These are phyloP conservation scores for Penicillium canescens DNA, from an alignment of 495 filamentous ascomycete species.

Conservation along the genomic window DNA sequence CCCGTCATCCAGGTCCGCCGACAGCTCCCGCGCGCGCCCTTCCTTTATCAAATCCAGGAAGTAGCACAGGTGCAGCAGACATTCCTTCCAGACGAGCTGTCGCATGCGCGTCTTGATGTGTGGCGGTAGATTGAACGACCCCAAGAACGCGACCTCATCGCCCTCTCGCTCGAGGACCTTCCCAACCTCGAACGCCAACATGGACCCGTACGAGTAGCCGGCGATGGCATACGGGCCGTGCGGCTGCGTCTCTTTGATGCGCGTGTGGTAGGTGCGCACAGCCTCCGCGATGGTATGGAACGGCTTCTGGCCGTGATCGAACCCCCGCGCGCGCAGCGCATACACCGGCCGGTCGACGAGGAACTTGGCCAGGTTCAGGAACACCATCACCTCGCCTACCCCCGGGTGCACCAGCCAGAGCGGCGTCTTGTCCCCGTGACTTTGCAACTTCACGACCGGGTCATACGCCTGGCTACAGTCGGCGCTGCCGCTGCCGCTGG, in stretches of 20 bases:
- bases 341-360: constrained; percentile 52
- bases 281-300: constrained; percentile 38
- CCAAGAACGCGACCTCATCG: constrained; percentile 30
- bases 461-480: too few relatives aligned
- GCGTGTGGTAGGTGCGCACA: constrained; percentile 38
- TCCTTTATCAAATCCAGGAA: constrained; percentile 51
- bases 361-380: constrained; percentile 48
- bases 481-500: constrained; percentile 22
- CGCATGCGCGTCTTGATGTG: constrained; percentile 55
- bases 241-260: constrained; percentile 49
- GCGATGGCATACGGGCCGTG: constrained; percentile 56
- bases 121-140: constrained; percentile 43
- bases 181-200: constrained; percentile 55
- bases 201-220: constrained; percentile 55
- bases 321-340: constrained; percentile 55
- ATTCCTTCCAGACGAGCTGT: constrained; percentile 44
- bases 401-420: constrained; percentile 61
- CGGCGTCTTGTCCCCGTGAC: constrained; percentile 45
- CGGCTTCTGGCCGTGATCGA: constrained; percentile 38
- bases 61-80: constrained; percentile 47
- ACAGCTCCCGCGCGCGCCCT: constrained; percentile 20
- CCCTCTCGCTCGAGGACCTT: constrained; percentile 43
- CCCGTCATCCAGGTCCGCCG: constrained; percentile 11
- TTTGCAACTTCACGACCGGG: constrained; percentile 47
- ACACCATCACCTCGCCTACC: constrained; percentile 57